Percentiles rank a stretch among this genome's conserved stretches.
These are phyloP conservation scores for Entonaema liquescens DNA, from an alignment of 495 filamentous ascomycete genomes.

Conservation along the genomic window DNA sequence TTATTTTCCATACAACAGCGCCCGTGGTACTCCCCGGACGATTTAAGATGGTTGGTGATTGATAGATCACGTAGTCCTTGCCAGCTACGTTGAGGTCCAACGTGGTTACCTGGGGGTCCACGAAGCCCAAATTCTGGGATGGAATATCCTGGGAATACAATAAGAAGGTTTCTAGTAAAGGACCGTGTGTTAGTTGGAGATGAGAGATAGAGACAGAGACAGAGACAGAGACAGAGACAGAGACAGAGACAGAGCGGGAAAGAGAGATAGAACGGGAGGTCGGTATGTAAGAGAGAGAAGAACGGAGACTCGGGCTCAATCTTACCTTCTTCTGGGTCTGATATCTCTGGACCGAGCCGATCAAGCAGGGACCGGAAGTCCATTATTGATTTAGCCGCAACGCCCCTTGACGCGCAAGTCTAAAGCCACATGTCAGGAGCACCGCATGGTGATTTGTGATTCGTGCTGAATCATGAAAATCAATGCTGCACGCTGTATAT, in stretches of 20 bases:
- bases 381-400: slow-evolving; percentile 43
- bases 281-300: slow-evolving; percentile 10
- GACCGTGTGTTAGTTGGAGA: background rate
- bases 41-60: slow-evolving; percentile 83
- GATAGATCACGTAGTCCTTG: slow-evolving; percentile 78
- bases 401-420: slow-evolving; percentile 27
- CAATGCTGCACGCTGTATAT: slow-evolving; percentile 11
- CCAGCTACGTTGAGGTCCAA: slow-evolving; percentile 75
- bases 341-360: slow-evolving; percentile 58
- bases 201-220: no score
- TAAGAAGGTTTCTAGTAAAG: slow-evolving; percentile 76
- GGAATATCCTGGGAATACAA: slow-evolving; percentile 81
- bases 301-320: slow-evolving; percentile 4
- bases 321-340: slow-evolving; percentile 72
- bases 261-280: slow-evolving; percentile 3
- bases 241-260: no score
- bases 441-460: slow-evolving; percentile 27
- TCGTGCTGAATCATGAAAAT: slow-evolving; percentile 5
- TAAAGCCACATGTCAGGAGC: slow-evolving; percentile 30
- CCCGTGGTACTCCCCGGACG: slow-evolving; percentile 89
- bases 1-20: slow-evolving; percentile 87
- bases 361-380: slow-evolving; percentile 48
- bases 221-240: no score
- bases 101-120: slow-evolving; percentile 71
- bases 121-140: slow-evolving; percentile 82